Evolutionary conservation across 352 stramenopile species (phyloP).

Genomic region (Phytophthora pistaciae): DNA sequence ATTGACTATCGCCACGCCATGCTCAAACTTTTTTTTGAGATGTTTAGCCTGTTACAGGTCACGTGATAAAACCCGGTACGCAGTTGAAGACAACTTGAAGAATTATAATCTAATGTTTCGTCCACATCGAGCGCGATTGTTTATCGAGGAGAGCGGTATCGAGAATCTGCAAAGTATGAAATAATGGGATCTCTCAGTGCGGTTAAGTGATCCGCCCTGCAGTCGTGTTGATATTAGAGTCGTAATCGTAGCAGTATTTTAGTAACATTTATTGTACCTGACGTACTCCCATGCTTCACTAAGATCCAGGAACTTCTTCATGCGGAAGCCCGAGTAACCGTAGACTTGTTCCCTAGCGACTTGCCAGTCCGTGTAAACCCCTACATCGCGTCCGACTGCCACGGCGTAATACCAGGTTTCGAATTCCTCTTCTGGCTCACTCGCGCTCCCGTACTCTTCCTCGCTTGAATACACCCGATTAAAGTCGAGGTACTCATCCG

Average conservation of each 20-base stretch:
- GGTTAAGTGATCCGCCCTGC: too few relatives aligned
- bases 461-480: conserved; percentile 13
- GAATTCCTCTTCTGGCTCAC: background rate
- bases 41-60: too few relatives aligned
- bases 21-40: conserved; percentile 6
- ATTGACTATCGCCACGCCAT: conserved; percentile 9
- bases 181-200: too few relatives aligned
- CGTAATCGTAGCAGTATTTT: too few relatives aligned
- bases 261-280: background rate
- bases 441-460: conserved; percentile 4
- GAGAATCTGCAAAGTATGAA: too few relatives aligned
- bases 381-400: conserved; percentile 46
- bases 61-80: conserved; percentile 4
- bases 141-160: too few relatives aligned
- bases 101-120: conserved; percentile 4
- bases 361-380: conserved; percentile 59
- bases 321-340: conserved; percentile 45
- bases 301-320: conserved; percentile 67
- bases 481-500: conserved; percentile 22
- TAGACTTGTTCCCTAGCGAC: conserved; percentile 49
- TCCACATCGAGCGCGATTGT: background rate
- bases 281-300: conserved; percentile 47
- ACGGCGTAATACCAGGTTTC: conserved; percentile 60
- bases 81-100: conserved; percentile 30
- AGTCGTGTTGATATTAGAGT: too few relatives aligned